Conservation (phyloP, 495 filamentous ascomycete genomes). For the Amorphotheca resinae region DNA sequence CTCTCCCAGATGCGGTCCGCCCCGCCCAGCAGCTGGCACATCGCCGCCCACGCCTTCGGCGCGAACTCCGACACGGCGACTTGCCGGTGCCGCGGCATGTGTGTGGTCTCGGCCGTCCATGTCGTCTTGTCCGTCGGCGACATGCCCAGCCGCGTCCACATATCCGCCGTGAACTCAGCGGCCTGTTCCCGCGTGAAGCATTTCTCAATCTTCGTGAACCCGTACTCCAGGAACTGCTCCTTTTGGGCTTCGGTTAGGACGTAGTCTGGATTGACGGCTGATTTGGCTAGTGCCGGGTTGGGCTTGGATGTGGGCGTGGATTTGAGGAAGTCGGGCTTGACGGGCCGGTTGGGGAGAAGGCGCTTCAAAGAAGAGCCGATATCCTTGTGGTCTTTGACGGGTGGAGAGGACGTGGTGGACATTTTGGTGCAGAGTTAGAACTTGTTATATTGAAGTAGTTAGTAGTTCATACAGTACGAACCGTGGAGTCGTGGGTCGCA, state of each 20-base stretch:
- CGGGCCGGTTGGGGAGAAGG: too few relatives aligned
- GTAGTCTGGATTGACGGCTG: conserved; percentile 1
- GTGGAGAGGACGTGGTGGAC: too few relatives aligned
- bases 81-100: conserved; percentile 49
- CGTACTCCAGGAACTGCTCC: conserved; percentile 52
- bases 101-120: conserved; percentile 46
- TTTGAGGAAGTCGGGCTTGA: too few relatives aligned
- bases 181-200: conserved; percentile 55
- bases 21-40: conserved; percentile 59
- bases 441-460: too few relatives aligned
- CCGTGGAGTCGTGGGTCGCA: too few relatives aligned
- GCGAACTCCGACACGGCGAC: conserved; percentile 47
- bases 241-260: conserved; percentile 47
- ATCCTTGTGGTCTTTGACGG: too few relatives aligned
- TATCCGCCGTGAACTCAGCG: conserved; percentile 37
- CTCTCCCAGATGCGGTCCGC: conserved; percentile 39
- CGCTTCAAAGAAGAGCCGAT: too few relatives aligned
- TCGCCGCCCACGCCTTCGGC: conserved; percentile 55
- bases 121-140: conserved; percentile 53
- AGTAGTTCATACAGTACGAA: too few relatives aligned
- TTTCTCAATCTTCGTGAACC: conserved; percentile 45
- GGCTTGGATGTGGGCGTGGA: too few relatives aligned
- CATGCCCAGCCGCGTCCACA: conserved; percentile 62
- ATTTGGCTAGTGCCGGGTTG: not conserved
- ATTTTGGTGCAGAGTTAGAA: too few relatives aligned